Evolutionary conservation across 2,329 filamentous ascomycete species (phyloP), one percentile per base, ranked within the genome.

Genomic region (Lomentospora prolificans): DNA sequence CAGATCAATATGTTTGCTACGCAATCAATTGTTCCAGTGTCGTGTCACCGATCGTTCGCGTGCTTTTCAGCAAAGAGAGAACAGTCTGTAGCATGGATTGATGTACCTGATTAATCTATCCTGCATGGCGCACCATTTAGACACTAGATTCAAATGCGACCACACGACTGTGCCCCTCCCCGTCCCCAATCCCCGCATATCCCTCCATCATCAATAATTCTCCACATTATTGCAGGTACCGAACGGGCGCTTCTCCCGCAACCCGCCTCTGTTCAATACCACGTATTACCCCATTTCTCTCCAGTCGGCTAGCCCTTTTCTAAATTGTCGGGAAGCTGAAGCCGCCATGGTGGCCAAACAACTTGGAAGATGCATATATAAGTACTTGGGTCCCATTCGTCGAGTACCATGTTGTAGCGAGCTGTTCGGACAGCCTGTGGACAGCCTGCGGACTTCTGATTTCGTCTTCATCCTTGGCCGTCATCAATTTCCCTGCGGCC

Each of bases 191-290:
- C 12, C 12, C 30, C 30, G 6, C 7, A 33, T 12, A 33, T n/a
- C 30, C 12, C 12, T 6, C 44, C 17, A 48, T 48, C 44, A 22
- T 22, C 22, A 22, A 48, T 48, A 48, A 4, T 48, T 48, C 44
- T 48, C 44, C 44, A 25, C 44, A 48, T 48, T 48, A 48, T 48
- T 48, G 17, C 44, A 48, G 7, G 44, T 48, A 33, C 44, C 44
- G 19, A 48, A 10, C 19, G 17, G 22, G 44, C 22, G 17, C 44
- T 22, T 48, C n/a, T 41, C 36, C 36, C 36, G 36, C 36, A 41
- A 19, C 44, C 44, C 44, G 44, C 17, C 22, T 17, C 3, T 10
- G 44, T 48, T 48, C 17, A 9, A 22, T 19, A 19, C 17, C 19
- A 22, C 6, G 30, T 12, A 33, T 33, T 48, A 48, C 17, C 22